Evolutionary conservation across 805 yeast genomes (phyloP).

Genomic region (Myxozyma melibiosi): DNA sequence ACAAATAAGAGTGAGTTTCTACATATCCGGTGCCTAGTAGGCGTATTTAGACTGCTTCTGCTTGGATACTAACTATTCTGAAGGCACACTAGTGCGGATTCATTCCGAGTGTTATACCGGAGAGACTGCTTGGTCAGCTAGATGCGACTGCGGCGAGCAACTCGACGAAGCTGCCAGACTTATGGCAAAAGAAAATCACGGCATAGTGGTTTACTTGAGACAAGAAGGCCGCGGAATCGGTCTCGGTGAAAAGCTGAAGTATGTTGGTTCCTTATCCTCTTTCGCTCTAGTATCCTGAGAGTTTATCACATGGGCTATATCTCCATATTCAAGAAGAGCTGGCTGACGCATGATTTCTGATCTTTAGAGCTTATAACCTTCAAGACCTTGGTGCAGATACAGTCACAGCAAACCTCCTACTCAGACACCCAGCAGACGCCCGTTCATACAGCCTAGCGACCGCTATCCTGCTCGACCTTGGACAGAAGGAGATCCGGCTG

Average conservation of each 20-base stretch:
- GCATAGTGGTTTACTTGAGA: slow-evolving; percentile 91
- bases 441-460: slow-evolving; percentile 92
- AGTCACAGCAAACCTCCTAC: slow-evolving; percentile 88
- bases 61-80: background rate
- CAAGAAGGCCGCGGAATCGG: slow-evolving; percentile 99
- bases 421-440: slow-evolving; percentile 98
- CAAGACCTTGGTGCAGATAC: slow-evolving; percentile 99
- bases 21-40: background rate
- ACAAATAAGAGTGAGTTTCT: slow-evolving; percentile 1
- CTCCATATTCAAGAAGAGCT: no score
- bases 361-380: slow-evolving; percentile 81
- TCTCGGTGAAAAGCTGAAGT: slow-evolving; percentile 89
- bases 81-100: slow-evolving; percentile 66
- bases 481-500: slow-evolving; percentile 67
- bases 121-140: slow-evolving; percentile 98
- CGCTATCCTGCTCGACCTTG: slow-evolving; percentile 84
- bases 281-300: background rate
- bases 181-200: slow-evolving; percentile 85
- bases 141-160: slow-evolving; percentile 99
- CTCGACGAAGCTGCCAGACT: slow-evolving; percentile 95
- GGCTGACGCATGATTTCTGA: no score
- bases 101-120: slow-evolving; percentile 99
- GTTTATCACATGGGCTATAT: no score
- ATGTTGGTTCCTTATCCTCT: background rate
- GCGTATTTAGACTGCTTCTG: no score